Evolutionary conservation across 2,329 filamentous ascomycete genomes (phyloP), one percentile per base, ranked within the genome.

Genomic region (Ceratocystis huliohia): DNA sequence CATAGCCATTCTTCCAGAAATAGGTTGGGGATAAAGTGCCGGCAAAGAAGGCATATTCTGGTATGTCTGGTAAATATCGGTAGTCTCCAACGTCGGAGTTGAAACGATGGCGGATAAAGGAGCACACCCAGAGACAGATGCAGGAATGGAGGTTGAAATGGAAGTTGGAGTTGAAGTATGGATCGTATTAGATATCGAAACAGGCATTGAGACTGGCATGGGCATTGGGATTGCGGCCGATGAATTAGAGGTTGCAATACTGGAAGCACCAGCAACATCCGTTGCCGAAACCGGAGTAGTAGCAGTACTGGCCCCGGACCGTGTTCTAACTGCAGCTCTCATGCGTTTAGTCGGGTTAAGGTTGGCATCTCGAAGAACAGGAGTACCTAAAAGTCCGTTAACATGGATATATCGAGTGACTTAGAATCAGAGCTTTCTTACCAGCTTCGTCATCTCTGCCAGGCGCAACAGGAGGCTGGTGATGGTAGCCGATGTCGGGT

Each of bases 401-500:
- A 22, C 33, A 59, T 59, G 3, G 48, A 15, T 13, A 15, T 28
- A 53, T 15, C 1, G 22, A 15, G 48, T 28, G 20, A 2, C 13
- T 59, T 59, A 8, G 17, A 7, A 10, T 6, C 5, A 8, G 17
- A 15, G 17, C 22, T 57, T 57, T 25, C 88, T 79, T 88, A 91
- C 89, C 85, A 81, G 88, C 85, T 78, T 88, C 83, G 79, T 84
- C 86, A 74, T 84, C 80, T 66, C 77, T 77, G 59, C 45, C 62
- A 33, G 67, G 20, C 28, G 53, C 59, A 63, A 63, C 28, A 25
- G 61, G 15, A 61, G 62, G 45, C 64, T 67, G 57, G 17, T 68
- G 56, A 25, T 44, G 37, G 46, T 65, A 64, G 33, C 62, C 44
- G 17, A 45, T 13, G 10, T 33, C 45, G n/a, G 63, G 46, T 17